These are phyloP conservation scores for Primulina tabacum DNA, from an alignment of 257 asterid genomes.

Conservation along the genomic window DNA sequence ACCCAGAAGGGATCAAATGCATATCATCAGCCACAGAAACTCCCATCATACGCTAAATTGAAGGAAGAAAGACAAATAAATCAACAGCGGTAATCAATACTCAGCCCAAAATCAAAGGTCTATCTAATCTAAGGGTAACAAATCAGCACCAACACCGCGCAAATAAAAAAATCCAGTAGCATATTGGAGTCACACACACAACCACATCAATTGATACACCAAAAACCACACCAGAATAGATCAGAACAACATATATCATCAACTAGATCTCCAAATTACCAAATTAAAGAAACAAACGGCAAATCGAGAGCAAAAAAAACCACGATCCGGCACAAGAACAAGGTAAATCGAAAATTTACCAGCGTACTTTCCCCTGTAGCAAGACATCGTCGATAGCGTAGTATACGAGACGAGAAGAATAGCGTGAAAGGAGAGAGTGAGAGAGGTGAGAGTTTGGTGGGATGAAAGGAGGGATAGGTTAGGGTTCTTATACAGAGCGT, in stretches of 20 bases:
- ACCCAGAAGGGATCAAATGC: too few species aligned
- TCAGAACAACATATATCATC: not conserved
- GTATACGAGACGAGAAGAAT: not conserved
- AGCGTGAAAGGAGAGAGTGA: not conserved
- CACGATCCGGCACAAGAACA: constrained; percentile 10
- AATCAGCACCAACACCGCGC: too few species aligned
- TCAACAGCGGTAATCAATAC: too few species aligned
- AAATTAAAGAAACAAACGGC: constrained; percentile 1
- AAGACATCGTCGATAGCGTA: constrained; percentile 45
- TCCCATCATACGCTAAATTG: too few species aligned
- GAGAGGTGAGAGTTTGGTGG: not conserved
- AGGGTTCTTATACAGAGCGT: constrained; percentile 27
- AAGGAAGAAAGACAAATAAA: too few species aligned
- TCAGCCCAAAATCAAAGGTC: too few species aligned
- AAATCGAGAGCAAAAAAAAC: not conserved
- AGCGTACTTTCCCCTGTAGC: constrained; percentile 81
- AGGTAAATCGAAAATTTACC: constrained; percentile 39
- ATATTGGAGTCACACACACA: not conserved
- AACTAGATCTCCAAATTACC: constrained; percentile 7
- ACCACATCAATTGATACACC: not conserved
- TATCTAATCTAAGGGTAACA: too few species aligned
- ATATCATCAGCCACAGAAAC: too few species aligned
- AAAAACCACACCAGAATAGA: not conserved
- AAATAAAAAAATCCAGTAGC: too few species aligned
- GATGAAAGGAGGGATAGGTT: not conserved